Conservation (phyloP, 768 basidiomycete species). For the Cubamyces sp. region DNA sequence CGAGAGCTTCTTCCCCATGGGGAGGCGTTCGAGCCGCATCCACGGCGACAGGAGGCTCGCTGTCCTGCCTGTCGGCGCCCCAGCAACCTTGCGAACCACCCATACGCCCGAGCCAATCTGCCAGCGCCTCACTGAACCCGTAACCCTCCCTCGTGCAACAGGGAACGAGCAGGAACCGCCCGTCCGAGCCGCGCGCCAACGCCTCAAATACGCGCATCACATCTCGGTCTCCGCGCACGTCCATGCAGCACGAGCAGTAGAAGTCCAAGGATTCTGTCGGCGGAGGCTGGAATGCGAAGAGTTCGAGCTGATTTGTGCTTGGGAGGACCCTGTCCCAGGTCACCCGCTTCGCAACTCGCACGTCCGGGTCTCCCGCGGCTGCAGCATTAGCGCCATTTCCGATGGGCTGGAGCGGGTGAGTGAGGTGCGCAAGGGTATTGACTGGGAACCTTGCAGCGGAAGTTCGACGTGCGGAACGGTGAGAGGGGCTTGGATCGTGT, state of each 20-base stretch:
- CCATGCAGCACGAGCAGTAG: conserved; percentile 33
- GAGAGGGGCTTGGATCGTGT: not conserved
- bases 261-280: conserved; percentile 25
- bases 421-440: not conserved
- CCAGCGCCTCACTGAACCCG: conserved; percentile 25
- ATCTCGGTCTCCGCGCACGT: conserved; percentile 26
- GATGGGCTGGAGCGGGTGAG: not conserved
- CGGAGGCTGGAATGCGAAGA: conserved; percentile 28
- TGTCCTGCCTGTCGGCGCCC: not conserved
- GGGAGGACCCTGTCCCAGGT: conserved; percentile 21
- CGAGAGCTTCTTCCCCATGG: not conserved
- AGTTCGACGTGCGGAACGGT: not conserved
- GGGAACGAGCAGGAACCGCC: conserved; percentile 26
- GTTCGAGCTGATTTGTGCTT: not conserved
- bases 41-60: not conserved
- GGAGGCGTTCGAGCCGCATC: not conserved
- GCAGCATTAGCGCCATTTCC: not conserved
- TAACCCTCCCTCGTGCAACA: conserved; percentile 20
- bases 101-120: conserved; percentile 27
- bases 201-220: conserved; percentile 29
- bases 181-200: conserved; percentile 22
- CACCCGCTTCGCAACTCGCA: not conserved
- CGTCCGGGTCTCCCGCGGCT: not conserved
- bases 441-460: not conserved
- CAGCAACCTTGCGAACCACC: conserved; percentile 23